Base-by-base conservation (phyloP, 192 early-diverging fungal genomes). In the Umbelopsis ramanniana region DNA sequence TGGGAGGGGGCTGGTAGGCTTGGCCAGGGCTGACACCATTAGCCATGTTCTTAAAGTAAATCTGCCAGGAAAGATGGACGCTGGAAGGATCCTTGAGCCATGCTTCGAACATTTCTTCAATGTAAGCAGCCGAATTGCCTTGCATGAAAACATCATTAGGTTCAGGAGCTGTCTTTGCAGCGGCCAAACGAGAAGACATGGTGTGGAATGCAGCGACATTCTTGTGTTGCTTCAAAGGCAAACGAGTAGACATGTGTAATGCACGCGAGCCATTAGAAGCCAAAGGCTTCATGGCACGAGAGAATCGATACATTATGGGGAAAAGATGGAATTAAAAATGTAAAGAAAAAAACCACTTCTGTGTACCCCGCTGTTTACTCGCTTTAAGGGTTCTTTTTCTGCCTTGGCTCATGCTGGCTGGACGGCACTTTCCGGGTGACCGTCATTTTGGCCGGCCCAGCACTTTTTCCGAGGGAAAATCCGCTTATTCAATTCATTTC, bases 31-130 rank as follows among this genome's bases (percentile, higher is more conserved):
- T 81, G 40, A 88, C 76, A 37, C 92, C 90, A 23, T 83, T 81
- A 71, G 86, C 80, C 66, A 94, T 86, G 80, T 92, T 92, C 78
- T 88, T 89, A 79, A 99, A 99, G 86, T 99, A 99, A 15, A 93
- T 87, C 75, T 95, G 95, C 97, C 97, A 99, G 66, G 95, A 96
- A 48, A 93, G 83, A 79, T 98, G 96, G 23, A 99, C 97, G 6
- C 93, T 92, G 47, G 81, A 83, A 15, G 97, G 96, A 72, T 99
- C 94, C 74, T 86, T 86, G 37, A 87, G 85, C 93, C 96, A 99
- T 26, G 95, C 94, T 67, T 86, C 83, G 87, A 96, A 98, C 96
- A 98, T 98, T 57, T 96, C 92, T 76, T 97, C 95, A 79, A 99
- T 89, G 79, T 98, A 98, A 60, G 92, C 90, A 52, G 93, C 90